Base-by-base conservation (phyloP, 2,329 filamentous ascomycete genomes). In the Talaromyces funiculosus region DNA sequence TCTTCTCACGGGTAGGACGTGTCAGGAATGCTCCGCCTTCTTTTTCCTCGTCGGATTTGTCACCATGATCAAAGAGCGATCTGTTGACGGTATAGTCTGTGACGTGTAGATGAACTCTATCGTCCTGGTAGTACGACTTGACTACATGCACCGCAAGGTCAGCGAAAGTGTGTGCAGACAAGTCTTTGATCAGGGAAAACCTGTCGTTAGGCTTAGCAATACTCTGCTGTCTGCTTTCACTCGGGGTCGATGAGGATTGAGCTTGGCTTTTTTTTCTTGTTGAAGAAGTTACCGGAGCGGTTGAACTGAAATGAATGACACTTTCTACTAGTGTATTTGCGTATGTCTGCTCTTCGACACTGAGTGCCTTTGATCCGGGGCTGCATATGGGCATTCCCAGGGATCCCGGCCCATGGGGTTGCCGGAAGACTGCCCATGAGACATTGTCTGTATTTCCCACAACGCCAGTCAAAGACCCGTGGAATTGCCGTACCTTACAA, bases 21-120 rank as follows among this genome's bases (percentile, higher is more conserved):
- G 29, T 38, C 35, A 62, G 22, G 62, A 77, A 84, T 0, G 77
- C n/a, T 24, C 20, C 37, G 51, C 84, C 81, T 42, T 73, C 74
- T 4, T 71, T 71, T 6, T 71, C 71, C 4, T 69, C 68, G 9
- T 76, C 72, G 51, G 73, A 69, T 3, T 75, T 75, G 3, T 59
- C 55, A 35, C 69, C 67, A 61, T 84, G 85, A 37, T 85, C 73
- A 64, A 81, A 87, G 61, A 97, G 86, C 0, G 68, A 62, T 0
- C 78, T 68, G 67, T 97, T 90, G 55, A 84, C 76, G 0, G 91
- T 95, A 72, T 92, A 96, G 73, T 97, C 92, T 0, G 90, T 89
- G 18, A 96, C 77, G 78, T 92, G 92, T 0, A 96, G 64, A 4
- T 85, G 84, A 12, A 83, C 74, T 60, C 75, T 82, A 26, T 82